Base-by-base conservation (phyloP, 345 rosid genomes). In the Mercurialis annua region DNA sequence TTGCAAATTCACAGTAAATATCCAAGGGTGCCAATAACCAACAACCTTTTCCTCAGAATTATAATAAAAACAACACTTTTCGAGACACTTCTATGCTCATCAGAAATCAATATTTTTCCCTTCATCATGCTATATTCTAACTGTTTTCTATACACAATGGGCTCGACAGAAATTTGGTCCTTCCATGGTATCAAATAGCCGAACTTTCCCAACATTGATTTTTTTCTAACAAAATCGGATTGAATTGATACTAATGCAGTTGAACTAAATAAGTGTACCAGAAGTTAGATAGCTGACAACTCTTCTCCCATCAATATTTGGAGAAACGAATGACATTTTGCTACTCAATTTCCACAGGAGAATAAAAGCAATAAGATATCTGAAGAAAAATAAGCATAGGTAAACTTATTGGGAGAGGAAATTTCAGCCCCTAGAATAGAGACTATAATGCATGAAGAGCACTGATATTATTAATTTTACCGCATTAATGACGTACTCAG, bases 401-500 rank as follows among this genome's bases (percentile, higher is more conserved):
- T 57, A 55, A 62, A 57, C 49, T 9, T 14, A 61, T 42, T 61
- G 76, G 33, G 68, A 56, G 51, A 40, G 42, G 61, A 52, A 44
- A 33, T 53, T 18, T 23, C 58, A 30, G 23, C 55, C 51, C 36
- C 40, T 24, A 42, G 59, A 59, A 46, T 56, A 51, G 47, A 73
- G 58, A 49, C 49, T 17, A 51, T 36, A 33, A 50, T 46, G 51
- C 20, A 51, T 61, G 67, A 67, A 72, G 58, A 53, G 42, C 53
- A 72, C 64, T 23, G 46, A 51, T 33, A 73, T 47, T 50, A 70
- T 67, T 42, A 67, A 76, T 69, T 85, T 89, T 88, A 90, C 92
- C 92, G 82, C 84, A 88, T 65, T 74, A 71, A 46, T 67, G 77
- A 90, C 97, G 23, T 93, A 93, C 97, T 93, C 98, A 84, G 98